phyloP scores from a whole-genome alignment of 768 basidiomycete genomes.

The Pulveroboletus frians region DNA sequence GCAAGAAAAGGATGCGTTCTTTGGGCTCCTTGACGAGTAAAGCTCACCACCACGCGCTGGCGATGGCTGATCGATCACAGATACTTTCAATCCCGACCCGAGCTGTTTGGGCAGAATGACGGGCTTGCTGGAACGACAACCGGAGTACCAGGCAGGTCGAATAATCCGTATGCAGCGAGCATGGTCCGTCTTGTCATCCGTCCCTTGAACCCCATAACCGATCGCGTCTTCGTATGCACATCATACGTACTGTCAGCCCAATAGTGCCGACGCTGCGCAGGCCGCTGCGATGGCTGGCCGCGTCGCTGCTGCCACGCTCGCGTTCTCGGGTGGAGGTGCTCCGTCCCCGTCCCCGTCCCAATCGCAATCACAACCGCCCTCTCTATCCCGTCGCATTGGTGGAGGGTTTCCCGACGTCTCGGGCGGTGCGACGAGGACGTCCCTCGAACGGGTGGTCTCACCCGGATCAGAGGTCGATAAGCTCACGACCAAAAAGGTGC shows the following conservation, averaged over 20 bases:
- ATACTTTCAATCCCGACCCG: slow-evolving; percentile 71
- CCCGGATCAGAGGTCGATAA: slow-evolving; percentile 24
- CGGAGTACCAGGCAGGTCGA: slow-evolving; percentile 21
- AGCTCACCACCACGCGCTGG: not conserved
- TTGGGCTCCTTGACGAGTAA: slow-evolving; percentile 76
- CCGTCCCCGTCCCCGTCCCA: not conserved
- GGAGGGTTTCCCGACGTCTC: too few species aligned
- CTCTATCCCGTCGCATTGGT: not conserved
- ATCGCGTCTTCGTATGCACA: not conserved
- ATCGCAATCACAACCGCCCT: not conserved
- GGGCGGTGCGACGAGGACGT: too few species aligned
- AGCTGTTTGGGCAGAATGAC: slow-evolving; percentile 42
- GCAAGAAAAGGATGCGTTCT: slow-evolving; percentile 78
- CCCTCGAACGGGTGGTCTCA: not conserved
- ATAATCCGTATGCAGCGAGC: slow-evolving; percentile 27
- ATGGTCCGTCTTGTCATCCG: slow-evolving; percentile 28
- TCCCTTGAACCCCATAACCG: not conserved
- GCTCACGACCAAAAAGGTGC: slow-evolving; percentile 25
- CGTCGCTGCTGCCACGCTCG: slow-evolving; percentile 52
- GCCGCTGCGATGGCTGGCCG: slow-evolving; percentile 41
- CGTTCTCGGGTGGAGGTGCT: slow-evolving; percentile 32
- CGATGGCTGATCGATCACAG: slow-evolving; percentile 32
- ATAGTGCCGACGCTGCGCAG: slow-evolving; percentile 36
- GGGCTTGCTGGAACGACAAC: slow-evolving; percentile 20
- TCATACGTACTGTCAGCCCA: too few species aligned